Evolutionary conservation across 2,329 filamentous ascomycete genomes (phyloP).

Genomic region (Neonectria neomacrospora): DNA sequence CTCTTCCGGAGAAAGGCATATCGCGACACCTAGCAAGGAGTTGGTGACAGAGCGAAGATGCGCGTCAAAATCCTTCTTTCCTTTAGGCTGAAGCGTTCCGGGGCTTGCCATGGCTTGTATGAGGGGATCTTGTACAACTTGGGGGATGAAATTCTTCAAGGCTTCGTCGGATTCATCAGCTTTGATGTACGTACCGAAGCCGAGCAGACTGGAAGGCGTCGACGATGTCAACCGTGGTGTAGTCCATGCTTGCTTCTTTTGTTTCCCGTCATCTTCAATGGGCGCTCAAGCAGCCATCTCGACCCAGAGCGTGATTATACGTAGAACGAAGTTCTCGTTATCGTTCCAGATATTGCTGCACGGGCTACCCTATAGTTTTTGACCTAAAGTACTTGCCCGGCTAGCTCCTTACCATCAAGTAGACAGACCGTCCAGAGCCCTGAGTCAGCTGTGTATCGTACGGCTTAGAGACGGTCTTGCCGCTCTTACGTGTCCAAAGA

Average conservation of each 20-base stretch:
- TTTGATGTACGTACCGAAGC: slow-evolving; percentile 28
- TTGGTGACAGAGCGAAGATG: slow-evolving; percentile 22
- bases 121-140: slow-evolving; percentile 24
- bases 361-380: neutral
- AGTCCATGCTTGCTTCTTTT: slow-evolving; percentile 8
- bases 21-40: slow-evolving; percentile 27
- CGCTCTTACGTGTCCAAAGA: too few relatives aligned
- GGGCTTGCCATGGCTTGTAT: slow-evolving; percentile 22
- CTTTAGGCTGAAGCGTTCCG: slow-evolving; percentile 20
- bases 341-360: neutral
- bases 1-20: slow-evolving; percentile 24
- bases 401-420: neutral
- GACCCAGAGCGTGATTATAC: neutral
- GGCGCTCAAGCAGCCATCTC: too few relatives aligned
- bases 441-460: too few relatives aligned
- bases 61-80: slow-evolving; percentile 15
- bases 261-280: too few relatives aligned
- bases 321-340: neutral
- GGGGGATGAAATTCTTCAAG: slow-evolving; percentile 22
- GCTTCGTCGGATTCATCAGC: slow-evolving; percentile 20
- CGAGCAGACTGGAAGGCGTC: slow-evolving; percentile 25
- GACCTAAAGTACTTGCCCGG: neutral
- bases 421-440: neutral
- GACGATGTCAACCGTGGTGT: slow-evolving; percentile 17
- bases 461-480: too few relatives aligned